Base-by-base conservation (phyloP, 306 rosid genomes). In the Cucumis melo region DNA sequence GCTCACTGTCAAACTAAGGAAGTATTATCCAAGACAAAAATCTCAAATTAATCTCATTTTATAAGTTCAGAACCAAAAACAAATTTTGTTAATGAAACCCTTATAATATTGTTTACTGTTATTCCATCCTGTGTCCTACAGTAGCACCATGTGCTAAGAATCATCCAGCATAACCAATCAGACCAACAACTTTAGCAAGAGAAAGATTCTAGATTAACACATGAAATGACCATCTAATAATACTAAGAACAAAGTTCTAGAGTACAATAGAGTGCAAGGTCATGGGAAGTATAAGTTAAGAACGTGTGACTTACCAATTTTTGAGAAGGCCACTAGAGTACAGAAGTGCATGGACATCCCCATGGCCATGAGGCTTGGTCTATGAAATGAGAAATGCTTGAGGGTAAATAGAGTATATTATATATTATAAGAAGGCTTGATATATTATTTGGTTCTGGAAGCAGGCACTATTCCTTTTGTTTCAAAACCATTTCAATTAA, bases 281-380 rank as follows among this genome's bases (percentile, higher is more conserved):
- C 42, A 77, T 51, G 36, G n/a, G 29, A 51, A n/a, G 57, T 72
- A 54, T 74, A 70, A 50, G 78, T 74, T 46, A 63, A 74, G 64
- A 79, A 15, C 55, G 72, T 64, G 62, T 48, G 78, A 74, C 89
- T 42, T 95, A 95, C 99, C 99, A 95, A 80, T 8, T 80, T 70
- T 87, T 85, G 67, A 95, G 91, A 86, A 92, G 88, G 83, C 99
- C 97, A 17, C 98, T 95, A 70, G 99, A 87, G 87, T 87, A 87
- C 73, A 95, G 96, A 85, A 95, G 98, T 9, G 96, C 74, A 73
- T 95, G 99, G 78, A 92, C 99, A 78, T 95, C 99, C 27, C 99
- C 99, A 77, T 95, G 98, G 53, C 99, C 99, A 71, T 92, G 99
- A 83, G 99, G 99, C 85, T 95, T 95, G 80, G 99, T 95, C 99